A percentile compares a stretch with the other conserved stretches of the same genome.
phyloP scores from a whole-genome alignment of 805 yeast species.

The Candida pseudoglaebosa region DNA sequence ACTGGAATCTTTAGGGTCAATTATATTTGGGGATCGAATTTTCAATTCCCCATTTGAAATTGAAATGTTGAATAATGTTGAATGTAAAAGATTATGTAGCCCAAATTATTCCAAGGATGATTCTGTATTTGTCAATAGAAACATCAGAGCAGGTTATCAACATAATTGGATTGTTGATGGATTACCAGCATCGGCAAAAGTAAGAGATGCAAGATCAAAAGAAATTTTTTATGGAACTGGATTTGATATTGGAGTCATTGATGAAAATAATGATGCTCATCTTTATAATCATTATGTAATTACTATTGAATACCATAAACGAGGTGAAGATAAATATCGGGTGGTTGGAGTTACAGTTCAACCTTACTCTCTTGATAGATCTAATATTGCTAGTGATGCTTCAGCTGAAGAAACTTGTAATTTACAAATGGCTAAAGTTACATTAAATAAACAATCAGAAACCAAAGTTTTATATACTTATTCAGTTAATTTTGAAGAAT shows the following conservation, averaged over 20 bases:
- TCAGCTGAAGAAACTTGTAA: conserved; percentile 27
- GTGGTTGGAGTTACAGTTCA: conserved; percentile 86
- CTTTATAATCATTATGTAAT: conserved; percentile 81
- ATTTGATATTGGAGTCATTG: conserved; percentile 72
- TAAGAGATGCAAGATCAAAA: conserved; percentile 55
- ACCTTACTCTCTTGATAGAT: conserved; percentile 55
- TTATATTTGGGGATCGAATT: conserved; percentile 92
- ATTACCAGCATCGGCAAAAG: conserved; percentile 77
- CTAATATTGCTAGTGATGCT: conserved; percentile 18
- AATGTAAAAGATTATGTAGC: conserved; percentile 67
- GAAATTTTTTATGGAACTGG: conserved; percentile 73
- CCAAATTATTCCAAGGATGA: conserved; percentile 60
- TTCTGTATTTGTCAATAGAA: conserved; percentile 69
- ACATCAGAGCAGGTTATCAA: conserved; percentile 76
- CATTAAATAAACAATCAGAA: conserved; percentile 46
- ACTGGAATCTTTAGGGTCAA: conserved; percentile 87
- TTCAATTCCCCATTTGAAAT: conserved; percentile 87
- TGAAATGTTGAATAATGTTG: conserved; percentile 67
- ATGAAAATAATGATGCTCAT: conserved; percentile 51
- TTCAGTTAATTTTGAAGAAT: conserved; percentile 67
- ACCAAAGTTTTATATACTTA: conserved; percentile 76
- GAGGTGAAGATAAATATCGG: conserved; percentile 64
- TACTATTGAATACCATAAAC: conserved; percentile 74
- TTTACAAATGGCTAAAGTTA: conserved; percentile 37
- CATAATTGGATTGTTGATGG: conserved; percentile 96